A percentile compares a stretch with the other conserved stretches of the same genome.
These are phyloP conservation scores for Kazachstania sp. DNA, from an alignment of 1,139 yeast genomes.

Conservation along the genomic window DNA sequence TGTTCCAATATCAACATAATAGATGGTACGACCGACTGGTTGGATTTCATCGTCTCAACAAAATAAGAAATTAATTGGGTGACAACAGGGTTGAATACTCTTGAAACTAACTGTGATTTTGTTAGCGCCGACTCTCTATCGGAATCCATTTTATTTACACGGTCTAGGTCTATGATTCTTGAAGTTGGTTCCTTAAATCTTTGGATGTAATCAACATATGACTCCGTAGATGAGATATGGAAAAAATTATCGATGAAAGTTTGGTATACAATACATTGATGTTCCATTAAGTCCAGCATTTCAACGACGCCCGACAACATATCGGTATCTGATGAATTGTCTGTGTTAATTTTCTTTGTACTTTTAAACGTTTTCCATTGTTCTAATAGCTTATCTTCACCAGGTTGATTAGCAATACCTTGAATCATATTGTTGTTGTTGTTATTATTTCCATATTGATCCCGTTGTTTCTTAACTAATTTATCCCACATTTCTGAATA, in stretches of 20 bases:
- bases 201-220: constrained; percentile 43
- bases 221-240: constrained; percentile 45
- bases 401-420: constrained; percentile 5
- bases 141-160: constrained; percentile 38
- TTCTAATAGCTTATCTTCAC: constrained; percentile 7
- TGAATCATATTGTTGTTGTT: constrained; percentile 1
- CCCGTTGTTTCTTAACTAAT: constrained; percentile 10
- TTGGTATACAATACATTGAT: constrained; percentile 51
- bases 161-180: constrained; percentile 27
- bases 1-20: constrained; percentile 37
- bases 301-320: constrained; percentile 14
- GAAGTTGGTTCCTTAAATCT: constrained; percentile 33
- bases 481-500: constrained; percentile 19
- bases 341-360: constrained; percentile 11
- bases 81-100: constrained; percentile 45
- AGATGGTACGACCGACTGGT: constrained; percentile 37
- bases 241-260: constrained; percentile 57
- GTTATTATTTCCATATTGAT: background rate
- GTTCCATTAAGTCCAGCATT: constrained; percentile 32
- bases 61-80: constrained; percentile 34
- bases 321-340: constrained; percentile 10
- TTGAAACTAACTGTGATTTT: constrained; percentile 43
- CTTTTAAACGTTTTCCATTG: constrained; percentile 20
- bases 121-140: constrained; percentile 50
- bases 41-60: constrained; percentile 33